These are phyloP conservation scores for Euphorbia schlechtendalii DNA, from an alignment of 441 rosid species.

Conservation along the genomic window DNA sequence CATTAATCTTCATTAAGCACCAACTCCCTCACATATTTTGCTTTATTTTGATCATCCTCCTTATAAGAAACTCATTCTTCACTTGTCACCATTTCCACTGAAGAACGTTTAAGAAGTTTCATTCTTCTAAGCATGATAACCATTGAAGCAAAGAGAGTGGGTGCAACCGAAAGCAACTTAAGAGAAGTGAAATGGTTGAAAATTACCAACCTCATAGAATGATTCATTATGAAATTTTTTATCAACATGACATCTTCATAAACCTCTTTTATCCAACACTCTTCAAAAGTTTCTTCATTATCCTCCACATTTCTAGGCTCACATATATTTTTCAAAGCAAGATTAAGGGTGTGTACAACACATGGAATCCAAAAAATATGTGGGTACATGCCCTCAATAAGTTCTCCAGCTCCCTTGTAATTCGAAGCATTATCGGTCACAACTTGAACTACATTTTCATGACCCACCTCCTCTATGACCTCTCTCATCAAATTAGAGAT, in stretches of 20 bases:
- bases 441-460: too few species aligned
- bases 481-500: too few species aligned
- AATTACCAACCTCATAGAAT: background rate
- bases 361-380: background rate
- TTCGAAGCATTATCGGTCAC: background rate
- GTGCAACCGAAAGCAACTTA: background rate
- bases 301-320: background rate
- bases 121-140: background rate
- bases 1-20: background rate
- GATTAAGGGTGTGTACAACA: background rate
- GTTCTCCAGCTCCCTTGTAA: background rate
- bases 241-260: background rate
- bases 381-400: background rate
- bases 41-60: background rate
- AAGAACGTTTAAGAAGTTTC: background rate
- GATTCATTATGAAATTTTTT: background rate
- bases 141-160: background rate
- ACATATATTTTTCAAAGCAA: background rate
- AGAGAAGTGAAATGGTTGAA: background rate
- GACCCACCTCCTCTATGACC: too few species aligned
- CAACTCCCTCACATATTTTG: background rate
- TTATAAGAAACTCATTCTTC: background rate
- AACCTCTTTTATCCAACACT: background rate
- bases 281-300: background rate
- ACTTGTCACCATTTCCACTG: background rate